Conservation (phyloP, 2,329 filamentous ascomycete species). For the Dichotomopilus funicola region DNA sequence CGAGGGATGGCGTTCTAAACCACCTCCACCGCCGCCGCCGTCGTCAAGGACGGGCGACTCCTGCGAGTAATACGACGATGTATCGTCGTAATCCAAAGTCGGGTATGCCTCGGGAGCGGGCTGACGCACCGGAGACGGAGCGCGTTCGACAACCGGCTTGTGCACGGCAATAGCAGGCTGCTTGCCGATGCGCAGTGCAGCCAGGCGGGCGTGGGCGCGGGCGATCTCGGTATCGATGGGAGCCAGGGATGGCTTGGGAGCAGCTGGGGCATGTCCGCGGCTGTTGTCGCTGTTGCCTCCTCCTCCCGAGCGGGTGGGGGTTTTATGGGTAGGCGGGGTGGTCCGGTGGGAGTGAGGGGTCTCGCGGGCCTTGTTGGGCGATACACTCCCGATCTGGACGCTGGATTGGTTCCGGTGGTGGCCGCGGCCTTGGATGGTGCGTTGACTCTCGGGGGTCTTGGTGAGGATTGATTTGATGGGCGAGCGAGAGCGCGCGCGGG, state of each 20-base stretch:
- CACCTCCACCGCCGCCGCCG: too few relatives aligned
- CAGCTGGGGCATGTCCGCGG: too few relatives aligned
- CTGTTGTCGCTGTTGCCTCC: neutral
- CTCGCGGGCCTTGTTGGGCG: slow-evolving; percentile 10
- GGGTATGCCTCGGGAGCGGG: neutral
- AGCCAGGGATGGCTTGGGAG: neutral
- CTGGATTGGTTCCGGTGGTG: neutral
- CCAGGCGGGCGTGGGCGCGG: slow-evolving; percentile 5
- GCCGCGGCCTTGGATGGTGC: slow-evolving; percentile 2
- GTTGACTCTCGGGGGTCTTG: slow-evolving; percentile 6
- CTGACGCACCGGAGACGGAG: slow-evolving; percentile 2
- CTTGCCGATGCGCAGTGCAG: neutral
- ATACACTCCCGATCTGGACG: neutral
- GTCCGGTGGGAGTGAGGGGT: neutral
- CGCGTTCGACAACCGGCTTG: slow-evolving; percentile 8
- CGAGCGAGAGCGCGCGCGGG: slow-evolving; percentile 20
- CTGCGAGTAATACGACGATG: slow-evolving; percentile 30
- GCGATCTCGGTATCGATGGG: slow-evolving; percentile 16
- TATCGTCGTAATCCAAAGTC: slow-evolving; percentile 16
- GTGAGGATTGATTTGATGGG: slow-evolving; percentile 17
- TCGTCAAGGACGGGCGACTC: slow-evolving; percentile 15
- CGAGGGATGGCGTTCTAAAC: slow-evolving; percentile 11
- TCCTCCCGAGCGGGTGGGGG: neutral
- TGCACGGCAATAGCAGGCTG: slow-evolving; percentile 9
- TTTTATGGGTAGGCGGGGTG: neutral